Conservation (phyloP, 257 asterid species). For the Solanum commersonii region DNA sequence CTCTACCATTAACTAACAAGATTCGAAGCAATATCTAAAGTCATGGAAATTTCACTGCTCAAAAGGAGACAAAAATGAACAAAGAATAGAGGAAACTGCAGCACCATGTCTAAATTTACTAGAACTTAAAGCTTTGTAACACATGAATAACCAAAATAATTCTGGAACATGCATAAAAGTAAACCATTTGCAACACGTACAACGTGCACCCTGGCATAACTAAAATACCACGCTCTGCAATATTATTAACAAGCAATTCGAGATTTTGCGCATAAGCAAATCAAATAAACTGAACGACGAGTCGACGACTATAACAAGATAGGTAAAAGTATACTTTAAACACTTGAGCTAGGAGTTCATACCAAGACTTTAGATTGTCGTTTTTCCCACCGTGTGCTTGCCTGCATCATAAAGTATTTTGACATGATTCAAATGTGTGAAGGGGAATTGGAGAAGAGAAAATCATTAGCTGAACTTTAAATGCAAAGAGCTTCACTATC, state of each 20-base stretch:
- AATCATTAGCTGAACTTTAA: not conserved
- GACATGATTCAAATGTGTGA: not conserved
- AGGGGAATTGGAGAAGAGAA: not conserved
- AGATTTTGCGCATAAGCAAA: not conserved
- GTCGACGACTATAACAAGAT: not conserved
- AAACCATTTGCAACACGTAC: not conserved
- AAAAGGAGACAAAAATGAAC: not conserved
- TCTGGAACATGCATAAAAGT: not conserved
- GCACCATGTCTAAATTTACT: not conserved
- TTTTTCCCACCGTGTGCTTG: conserved; percentile 77
- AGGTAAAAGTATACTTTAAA: not conserved
- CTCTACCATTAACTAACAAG: not conserved
- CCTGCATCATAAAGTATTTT: conserved; percentile 35
- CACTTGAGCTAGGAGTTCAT: conserved; percentile 7
- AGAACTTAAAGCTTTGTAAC: not conserved
- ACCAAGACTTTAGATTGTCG: conserved; percentile 87
- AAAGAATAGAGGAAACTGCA: not conserved
- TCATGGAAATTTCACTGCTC: not conserved
- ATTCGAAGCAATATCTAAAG: not conserved
- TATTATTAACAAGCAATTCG: not conserved
- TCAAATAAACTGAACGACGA: not conserved
- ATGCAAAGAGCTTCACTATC: not conserved
- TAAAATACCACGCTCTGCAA: not conserved
- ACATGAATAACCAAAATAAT: not conserved
- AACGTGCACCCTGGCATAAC: not conserved